Conservation (phyloP, 305 asterid genomes). For the Fraxinus sp. region DNA sequence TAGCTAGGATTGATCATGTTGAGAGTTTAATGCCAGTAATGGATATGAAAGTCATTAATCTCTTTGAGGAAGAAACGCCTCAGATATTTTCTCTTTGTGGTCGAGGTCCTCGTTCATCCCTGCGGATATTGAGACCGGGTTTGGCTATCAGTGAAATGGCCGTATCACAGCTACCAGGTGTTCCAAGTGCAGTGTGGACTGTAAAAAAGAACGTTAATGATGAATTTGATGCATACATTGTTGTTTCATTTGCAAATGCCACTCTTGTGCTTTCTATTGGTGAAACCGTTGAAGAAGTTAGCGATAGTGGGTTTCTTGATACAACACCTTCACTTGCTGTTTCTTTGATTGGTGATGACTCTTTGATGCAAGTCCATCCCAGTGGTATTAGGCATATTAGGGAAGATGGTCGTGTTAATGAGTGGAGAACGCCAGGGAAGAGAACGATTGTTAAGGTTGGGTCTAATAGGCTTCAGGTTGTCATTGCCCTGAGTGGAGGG, state of each 20-base stretch:
- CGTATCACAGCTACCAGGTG: conserved; percentile 96
- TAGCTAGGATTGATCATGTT: conserved; percentile 80
- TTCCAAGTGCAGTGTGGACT: conserved; percentile 99
- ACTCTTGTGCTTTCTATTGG: conserved; percentile 99
- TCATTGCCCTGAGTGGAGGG: conserved; percentile 96
- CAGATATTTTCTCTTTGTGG: conserved; percentile 95
- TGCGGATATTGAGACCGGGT: conserved; percentile 85
- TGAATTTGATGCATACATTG: conserved; percentile 97
- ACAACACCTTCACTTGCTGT: conserved; percentile 96
- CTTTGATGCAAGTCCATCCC: conserved; percentile 99
- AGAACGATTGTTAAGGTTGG: conserved; percentile 97
- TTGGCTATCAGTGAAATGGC: conserved; percentile 99
- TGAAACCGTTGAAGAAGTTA: conserved; percentile 98
- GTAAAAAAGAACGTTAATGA: conserved; percentile 88
- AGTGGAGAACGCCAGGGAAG: conserved; percentile 99
- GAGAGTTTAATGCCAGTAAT: conserved; percentile 95
- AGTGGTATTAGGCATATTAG: conserved; percentile 97
- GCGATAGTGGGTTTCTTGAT: conserved; percentile 96
- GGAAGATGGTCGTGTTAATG: conserved; percentile 97
- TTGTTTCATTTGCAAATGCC: conserved; percentile 96
- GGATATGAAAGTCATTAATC: conserved; percentile 86
- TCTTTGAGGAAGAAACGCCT: conserved; percentile 96
- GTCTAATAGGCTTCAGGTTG: conserved; percentile 95
- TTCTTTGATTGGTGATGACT: conserved; percentile 96
- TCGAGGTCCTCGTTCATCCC: conserved; percentile 91